Evolutionary conservation across 129 eudicot genomes (phyloP).

Genomic region (Pittosporum tobira): DNA sequence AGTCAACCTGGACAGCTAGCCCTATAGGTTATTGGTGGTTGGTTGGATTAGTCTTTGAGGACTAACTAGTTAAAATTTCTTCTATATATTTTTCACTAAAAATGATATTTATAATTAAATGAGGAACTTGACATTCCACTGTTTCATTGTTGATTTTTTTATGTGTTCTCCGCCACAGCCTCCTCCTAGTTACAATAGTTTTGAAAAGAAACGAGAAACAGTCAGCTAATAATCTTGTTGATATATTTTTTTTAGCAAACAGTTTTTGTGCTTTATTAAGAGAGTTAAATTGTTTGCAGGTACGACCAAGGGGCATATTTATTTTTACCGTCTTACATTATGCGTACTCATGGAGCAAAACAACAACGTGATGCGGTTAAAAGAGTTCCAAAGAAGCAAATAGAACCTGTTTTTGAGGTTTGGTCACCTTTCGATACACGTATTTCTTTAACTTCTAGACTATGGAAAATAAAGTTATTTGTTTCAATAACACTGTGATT

Average conservation of each 20-base stretch:
- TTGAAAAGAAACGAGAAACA: not conserved
- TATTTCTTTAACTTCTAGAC: constrained; percentile 1
- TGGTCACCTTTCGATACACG: constrained; percentile 5
- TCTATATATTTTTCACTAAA: not conserved
- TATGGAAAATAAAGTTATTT: no score
- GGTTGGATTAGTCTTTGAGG: not conserved
- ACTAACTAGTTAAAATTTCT: not conserved
- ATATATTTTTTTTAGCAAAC: not conserved
- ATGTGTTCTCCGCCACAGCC: not conserved
- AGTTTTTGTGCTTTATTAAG: not conserved
- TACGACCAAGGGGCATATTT: constrained; percentile 80
- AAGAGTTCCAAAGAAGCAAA: constrained; percentile 48
- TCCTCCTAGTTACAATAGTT: not conserved
- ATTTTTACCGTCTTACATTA: constrained; percentile 75
- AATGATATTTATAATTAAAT: not conserved
- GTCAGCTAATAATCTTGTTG: not conserved
- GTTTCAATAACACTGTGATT: not conserved
- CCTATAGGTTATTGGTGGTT: not conserved
- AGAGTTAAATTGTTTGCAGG: constrained; percentile 27
- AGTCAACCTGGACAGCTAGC: not conserved
- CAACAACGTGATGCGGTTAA: constrained; percentile 76
- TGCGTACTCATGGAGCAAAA: constrained; percentile 98
- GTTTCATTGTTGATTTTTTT: not conserved
- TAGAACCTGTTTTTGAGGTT: constrained; percentile 72
- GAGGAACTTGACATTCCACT: not conserved